phyloP scores from a whole-genome alignment of 129 eudicot species.

The Kitagawia praeruptora region DNA sequence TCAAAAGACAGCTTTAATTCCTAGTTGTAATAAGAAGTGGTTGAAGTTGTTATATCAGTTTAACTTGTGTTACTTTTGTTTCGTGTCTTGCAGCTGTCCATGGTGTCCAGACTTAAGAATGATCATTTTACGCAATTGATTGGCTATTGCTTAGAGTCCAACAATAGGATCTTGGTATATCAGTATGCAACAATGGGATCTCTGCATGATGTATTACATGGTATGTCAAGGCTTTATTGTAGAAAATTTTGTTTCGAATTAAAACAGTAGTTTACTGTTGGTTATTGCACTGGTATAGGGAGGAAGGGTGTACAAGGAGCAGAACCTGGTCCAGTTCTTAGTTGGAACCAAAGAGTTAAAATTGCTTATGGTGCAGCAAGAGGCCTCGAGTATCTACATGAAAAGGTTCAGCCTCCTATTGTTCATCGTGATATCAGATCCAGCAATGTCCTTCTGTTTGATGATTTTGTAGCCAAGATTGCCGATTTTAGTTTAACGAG shows the following conservation, averaged over 20 bases:
- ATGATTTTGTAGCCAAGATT: slow-evolving; percentile 72
- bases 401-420: slow-evolving; percentile 82
- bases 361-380: slow-evolving; percentile 89
- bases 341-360: slow-evolving; percentile 85
- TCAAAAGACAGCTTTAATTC: neutral
- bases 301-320: slow-evolving; percentile 97
- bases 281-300: slow-evolving; percentile 30
- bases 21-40: neutral
- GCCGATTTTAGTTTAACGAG: slow-evolving; percentile 86
- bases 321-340: slow-evolving; percentile 89
- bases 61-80: neutral
- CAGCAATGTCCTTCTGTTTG: slow-evolving; percentile 82
- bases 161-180: slow-evolving; percentile 67
- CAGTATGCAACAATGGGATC: slow-evolving; percentile 92
- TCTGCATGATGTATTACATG: slow-evolving; percentile 89
- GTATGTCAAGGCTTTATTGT: slow-evolving; percentile 13
- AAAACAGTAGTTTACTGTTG: neutral
- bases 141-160: slow-evolving; percentile 77
- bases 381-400: slow-evolving; percentile 86
- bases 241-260: neutral
- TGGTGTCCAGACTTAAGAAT: slow-evolving; percentile 68
- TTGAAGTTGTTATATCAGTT: neutral
- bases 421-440: slow-evolving; percentile 95
- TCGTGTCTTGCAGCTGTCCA: slow-evolving; percentile 47
- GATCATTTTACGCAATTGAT: slow-evolving; percentile 60